Percentiles rank a stretch among this genome's conserved stretches.
Conservation (phyloP, 257 asterid genomes). For the Solanum gracilifrons region DNA sequence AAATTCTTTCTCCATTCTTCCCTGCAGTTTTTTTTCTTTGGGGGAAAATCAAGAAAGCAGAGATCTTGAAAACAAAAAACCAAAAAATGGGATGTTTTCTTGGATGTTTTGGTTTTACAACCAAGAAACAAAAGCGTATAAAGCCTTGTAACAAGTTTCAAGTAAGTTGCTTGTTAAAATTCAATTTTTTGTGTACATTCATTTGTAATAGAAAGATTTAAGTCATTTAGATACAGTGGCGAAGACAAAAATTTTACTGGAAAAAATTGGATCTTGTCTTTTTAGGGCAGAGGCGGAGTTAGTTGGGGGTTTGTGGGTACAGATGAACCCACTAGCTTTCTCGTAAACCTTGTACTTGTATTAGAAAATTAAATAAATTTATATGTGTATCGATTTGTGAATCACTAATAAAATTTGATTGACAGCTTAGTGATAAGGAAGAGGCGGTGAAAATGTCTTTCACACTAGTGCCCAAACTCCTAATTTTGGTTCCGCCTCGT, state of each 20-base stretch:
- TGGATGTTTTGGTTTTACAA: slow-evolving; percentile 46
- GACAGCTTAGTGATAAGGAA: no score
- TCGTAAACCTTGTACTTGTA: neutral
- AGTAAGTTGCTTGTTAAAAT: neutral
- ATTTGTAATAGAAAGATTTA: neutral
- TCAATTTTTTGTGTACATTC: neutral
- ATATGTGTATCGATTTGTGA: neutral
- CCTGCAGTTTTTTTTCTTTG: neutral
- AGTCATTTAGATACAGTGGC: neutral
- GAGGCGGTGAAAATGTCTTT: no score
- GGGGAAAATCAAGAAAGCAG: slow-evolving; percentile 1
- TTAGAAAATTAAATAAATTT: no score
- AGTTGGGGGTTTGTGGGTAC: neutral
- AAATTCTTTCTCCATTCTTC: neutral
- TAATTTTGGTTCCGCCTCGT: neutral
- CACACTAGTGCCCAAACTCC: no score
- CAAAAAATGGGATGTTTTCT: slow-evolving; percentile 59
- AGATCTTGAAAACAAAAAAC: neutral
- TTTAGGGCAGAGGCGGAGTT: neutral
- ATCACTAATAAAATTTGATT: neutral
- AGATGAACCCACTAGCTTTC: no score
- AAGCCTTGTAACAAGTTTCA: slow-evolving; percentile 21
- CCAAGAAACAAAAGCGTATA: slow-evolving; percentile 28
- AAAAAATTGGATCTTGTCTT: neutral
- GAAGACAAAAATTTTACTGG: neutral